A percentile compares a stretch with the other conserved stretches of the same genome.
Evolutionary conservation across 2,329 filamentous ascomycete species (phyloP).

Genomic region (Albophoma yamanashiensis): DNA sequence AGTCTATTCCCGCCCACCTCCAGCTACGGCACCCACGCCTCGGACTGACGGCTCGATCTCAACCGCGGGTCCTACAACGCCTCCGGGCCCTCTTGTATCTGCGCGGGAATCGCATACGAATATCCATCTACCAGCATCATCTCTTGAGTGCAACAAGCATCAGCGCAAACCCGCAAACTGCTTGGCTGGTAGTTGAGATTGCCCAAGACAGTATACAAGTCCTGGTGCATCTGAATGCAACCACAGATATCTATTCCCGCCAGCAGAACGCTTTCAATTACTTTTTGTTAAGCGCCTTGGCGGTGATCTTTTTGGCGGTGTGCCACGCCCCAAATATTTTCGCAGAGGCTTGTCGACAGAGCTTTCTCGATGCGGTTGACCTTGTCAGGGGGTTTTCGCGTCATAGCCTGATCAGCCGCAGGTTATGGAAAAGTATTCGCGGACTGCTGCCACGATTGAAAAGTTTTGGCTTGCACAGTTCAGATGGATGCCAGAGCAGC

Average conservation of each 20-base stretch:
- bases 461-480: conserved; percentile 12
- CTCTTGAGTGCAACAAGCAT: conserved; percentile 26
- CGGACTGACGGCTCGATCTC: conserved; percentile 17
- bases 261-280: conserved; percentile 15
- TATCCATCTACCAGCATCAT: conserved; percentile 30
- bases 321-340: conserved; percentile 32
- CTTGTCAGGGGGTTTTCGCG: conserved; percentile 21
- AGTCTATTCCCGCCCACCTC: conserved; percentile 30
- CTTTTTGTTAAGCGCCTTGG: conserved; percentile 17
- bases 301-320: conserved; percentile 30
- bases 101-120: conserved; percentile 30
- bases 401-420: conserved; percentile 18
- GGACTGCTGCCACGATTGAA: conserved; percentile 20
- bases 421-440: conserved; percentile 24
- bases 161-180: conserved; percentile 18
- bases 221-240: conserved; percentile 11
- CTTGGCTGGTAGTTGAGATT: conserved; percentile 23
- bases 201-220: conserved; percentile 12
- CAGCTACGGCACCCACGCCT: conserved; percentile 24
- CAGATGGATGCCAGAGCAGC: conserved; percentile 2
- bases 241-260: conserved; percentile 12
- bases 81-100: conserved; percentile 30
- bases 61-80: conserved; percentile 25
- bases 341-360: conserved; percentile 21
- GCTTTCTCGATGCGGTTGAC: conserved; percentile 19